Base-by-base conservation (phyloP, 805 yeast species). In the Nematodospora valgi region DNA sequence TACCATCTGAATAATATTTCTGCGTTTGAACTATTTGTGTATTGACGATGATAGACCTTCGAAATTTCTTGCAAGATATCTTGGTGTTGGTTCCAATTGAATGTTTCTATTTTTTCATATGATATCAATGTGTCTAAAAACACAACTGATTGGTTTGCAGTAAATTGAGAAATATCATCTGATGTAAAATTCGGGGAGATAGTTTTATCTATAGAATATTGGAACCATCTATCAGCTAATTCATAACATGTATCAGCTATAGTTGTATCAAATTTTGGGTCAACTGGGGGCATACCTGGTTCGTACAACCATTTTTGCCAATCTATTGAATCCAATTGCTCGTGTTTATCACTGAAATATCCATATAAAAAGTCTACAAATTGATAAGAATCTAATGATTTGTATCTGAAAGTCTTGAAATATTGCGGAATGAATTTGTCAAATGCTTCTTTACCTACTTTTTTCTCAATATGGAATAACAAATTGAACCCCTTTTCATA, bases 401-500 rank as follows among this genome's bases (percentile, higher is more conserved):
- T 59, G 58, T 79, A 78, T 51, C 78, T 76, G 69, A 69, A 88
- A 50, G 74, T 78, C 30, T 58, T 62, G 62, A 88, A 88, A 63
- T 88, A 88, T 56, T 72, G 73, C 38, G 82, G 85, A 49, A 88
- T 80, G 52, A 85, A 88, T 32, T 84, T 82, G 56, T 86, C 94
- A 55, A 86, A 88, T 12, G 58, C 72, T 15, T 67, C 68, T 28
- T 60, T 54, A 30, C 91, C 86, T 8, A 88, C 64, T 23, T 68
- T 54, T 31, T 69, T 72, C 60, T 89, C 97, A 33, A 88, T 68
- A 48, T 78, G 76, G 62, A 76, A 85, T 39, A 89, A 67, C 50
- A 88, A 70, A 46, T 82, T 86, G 49, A 81, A 83, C 6, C 96
- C 96, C 58, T 87, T 87, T 56, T 88, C 96, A 59, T 88, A 88